A percentile compares a stretch with the other conserved stretches of the same genome.
Conservation (phyloP, 164 flowering plant genomes). For the Nymphaea thermarum region DNA sequence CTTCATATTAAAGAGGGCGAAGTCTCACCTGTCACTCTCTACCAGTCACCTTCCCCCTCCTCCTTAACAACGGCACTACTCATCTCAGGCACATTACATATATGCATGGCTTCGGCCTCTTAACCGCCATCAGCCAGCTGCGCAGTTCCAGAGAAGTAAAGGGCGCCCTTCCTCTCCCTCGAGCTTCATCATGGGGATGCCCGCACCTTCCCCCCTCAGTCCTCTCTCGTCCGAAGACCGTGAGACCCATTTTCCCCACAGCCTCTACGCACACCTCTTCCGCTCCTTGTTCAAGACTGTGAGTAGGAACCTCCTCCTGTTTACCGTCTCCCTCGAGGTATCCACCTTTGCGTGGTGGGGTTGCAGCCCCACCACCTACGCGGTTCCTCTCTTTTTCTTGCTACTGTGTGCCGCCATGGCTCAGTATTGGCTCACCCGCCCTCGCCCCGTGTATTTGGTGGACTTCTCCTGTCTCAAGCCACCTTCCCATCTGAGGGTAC, state of each 20-base stretch:
- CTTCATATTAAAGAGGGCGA: too few species aligned
- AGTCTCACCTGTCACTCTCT: too few species aligned
- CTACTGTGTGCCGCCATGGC: conserved; percentile 10
- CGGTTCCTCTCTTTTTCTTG: conserved; percentile 7
- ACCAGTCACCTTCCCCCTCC: too few species aligned
- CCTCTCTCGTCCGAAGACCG: too few species aligned
- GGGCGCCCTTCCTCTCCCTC: too few species aligned
- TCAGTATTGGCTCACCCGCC: conserved; percentile 10
- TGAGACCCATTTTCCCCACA: neutral
- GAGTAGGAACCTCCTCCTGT: conserved; percentile 2
- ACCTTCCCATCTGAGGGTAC: conserved; percentile 39
- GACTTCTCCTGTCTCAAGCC: conserved; percentile 62
- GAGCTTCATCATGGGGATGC: too few species aligned
- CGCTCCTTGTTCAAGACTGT: neutral
- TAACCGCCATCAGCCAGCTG: too few species aligned
- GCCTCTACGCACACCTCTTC: neutral
- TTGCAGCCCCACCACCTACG: conserved; percentile 17
- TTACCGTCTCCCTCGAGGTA: conserved; percentile 13
- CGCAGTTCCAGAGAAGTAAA: too few species aligned
- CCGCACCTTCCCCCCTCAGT: too few species aligned
- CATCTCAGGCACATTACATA: too few species aligned
- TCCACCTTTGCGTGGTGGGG: conserved; percentile 6
- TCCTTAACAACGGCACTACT: too few species aligned
- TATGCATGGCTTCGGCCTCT: too few species aligned
- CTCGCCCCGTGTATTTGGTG: conserved; percentile 33